These are phyloP conservation scores for Boehmeria nivea DNA, from an alignment of 306 rosid species.

Conservation along the genomic window DNA sequence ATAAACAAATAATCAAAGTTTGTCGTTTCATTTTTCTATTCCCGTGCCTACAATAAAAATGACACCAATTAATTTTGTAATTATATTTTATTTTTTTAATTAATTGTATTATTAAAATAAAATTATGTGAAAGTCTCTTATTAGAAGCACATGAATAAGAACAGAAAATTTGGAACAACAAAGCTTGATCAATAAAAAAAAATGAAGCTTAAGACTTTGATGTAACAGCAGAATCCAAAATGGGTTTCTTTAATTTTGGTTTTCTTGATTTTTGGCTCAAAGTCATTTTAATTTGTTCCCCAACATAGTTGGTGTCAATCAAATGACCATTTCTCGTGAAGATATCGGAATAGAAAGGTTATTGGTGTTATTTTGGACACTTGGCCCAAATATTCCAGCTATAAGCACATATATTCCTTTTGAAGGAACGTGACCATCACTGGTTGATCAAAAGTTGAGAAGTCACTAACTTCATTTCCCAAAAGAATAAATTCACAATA, in stretches of 20 bases:
- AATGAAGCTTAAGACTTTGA: neutral
- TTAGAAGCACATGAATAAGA: neutral
- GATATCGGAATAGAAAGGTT: neutral
- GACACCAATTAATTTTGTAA: no score
- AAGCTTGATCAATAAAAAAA: neutral
- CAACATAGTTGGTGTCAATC: no score
- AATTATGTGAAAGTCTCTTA: conserved; percentile 7
- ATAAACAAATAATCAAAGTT: no score
- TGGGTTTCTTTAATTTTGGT: no score
- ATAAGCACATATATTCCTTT: neutral
- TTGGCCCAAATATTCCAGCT: neutral
- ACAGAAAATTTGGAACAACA: no score
- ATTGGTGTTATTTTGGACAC: neutral
- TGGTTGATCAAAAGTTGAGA: neutral
- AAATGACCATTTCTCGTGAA: no score
- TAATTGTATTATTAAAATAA: no score
- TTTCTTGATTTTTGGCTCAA: conserved; percentile 4
- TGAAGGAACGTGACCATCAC: neutral
- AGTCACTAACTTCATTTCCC: conserved; percentile 1
- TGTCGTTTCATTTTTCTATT: no score
- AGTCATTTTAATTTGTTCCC: neutral
- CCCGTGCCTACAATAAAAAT: no score
- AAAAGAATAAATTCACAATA: neutral
- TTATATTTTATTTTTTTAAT: no score
- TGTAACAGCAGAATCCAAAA: neutral